Base-by-base conservation (phyloP, 345 rosid species). In the Corymbia maculata region DNA sequence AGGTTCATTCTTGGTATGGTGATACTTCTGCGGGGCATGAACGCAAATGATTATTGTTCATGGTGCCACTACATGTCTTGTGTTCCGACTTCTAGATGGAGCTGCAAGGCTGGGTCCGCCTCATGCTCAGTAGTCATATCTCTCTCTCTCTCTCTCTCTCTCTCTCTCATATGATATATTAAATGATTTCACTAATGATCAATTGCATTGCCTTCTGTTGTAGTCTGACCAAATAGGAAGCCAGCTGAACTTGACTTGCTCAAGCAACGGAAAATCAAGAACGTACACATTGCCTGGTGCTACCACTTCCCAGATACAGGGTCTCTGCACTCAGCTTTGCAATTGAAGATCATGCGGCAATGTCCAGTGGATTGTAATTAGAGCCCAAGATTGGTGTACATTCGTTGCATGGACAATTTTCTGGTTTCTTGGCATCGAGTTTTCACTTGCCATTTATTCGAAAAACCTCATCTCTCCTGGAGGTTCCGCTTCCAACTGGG, bases 31-130 rank as follows among this genome's bases (percentile, higher is more conserved):
- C 96, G 96, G 28, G 97, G 98, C 86, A 93, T 94, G 5, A 94
- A 97, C 90, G 98, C 97, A 44, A 96, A 97, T 90, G 92, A 97
- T 44, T 97, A 94, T 88, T 96, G 99, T 89, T 96, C 98, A 3
- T 97, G 99, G 99, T 97, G 99, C 88, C 98, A 96, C 91, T 97
- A 95, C 85, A 91, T 97, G 89, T 96, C 98, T 32, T 96, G 99
- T 70, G 92, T 97, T 85, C 99, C 98, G 75, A 97, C 98, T 61
- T 95, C 95, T 8, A 93, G 89, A 90, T 97, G 98, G 98, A 96
- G 97, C 90, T 96, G 99, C 95, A 95, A 91, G 59, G 88, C 94
- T 10, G 93, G 93, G 80, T 95, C 97, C 68, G 92, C 92, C 22
- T 91, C 87, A 80, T 97, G 99, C 96, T 87, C 88, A 93, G 99